Conservation (phyloP, 257 asterid species). For the Coffea eugenioides region DNA sequence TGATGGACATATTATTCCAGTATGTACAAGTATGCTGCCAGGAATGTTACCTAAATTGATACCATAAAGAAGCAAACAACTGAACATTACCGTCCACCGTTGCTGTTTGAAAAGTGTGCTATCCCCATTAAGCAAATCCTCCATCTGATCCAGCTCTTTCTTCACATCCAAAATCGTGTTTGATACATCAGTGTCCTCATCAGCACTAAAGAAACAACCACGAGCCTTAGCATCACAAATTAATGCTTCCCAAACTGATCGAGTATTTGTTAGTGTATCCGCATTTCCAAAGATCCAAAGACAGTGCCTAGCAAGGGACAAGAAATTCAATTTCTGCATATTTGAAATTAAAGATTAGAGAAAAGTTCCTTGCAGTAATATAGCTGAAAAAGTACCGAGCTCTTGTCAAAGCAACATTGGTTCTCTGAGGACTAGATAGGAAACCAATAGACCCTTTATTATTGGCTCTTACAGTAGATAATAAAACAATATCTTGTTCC, state of each 20-base stretch:
- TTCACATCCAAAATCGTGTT: constrained; percentile 42
- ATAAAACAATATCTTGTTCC: constrained; percentile 59
- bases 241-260: constrained; percentile 49
- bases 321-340: background rate
- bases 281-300: constrained; percentile 74
- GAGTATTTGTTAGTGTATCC: constrained; percentile 34
- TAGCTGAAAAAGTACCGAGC: constrained; percentile 47
- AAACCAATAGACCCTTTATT: constrained; percentile 55
- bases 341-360: too few relatives aligned
- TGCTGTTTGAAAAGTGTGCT: constrained; percentile 43
- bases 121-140: constrained; percentile 54
- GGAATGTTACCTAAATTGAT: background rate
- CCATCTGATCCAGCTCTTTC: constrained; percentile 52
- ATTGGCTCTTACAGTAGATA: constrained; percentile 67
- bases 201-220: constrained; percentile 50
- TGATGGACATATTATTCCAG: background rate
- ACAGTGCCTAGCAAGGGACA: constrained; percentile 41
- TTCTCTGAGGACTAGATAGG: constrained; percentile 46
- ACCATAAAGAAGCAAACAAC: background rate
- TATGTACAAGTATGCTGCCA: background rate
- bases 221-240: constrained; percentile 51
- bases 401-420: constrained; percentile 72
- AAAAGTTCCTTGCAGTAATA: too few relatives aligned
- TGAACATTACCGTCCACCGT: constrained; percentile 58
- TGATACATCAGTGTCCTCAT: constrained; percentile 39